phyloP scores from a whole-genome alignment of 2,329 filamentous ascomycete species.

The Periconia sp. region DNA sequence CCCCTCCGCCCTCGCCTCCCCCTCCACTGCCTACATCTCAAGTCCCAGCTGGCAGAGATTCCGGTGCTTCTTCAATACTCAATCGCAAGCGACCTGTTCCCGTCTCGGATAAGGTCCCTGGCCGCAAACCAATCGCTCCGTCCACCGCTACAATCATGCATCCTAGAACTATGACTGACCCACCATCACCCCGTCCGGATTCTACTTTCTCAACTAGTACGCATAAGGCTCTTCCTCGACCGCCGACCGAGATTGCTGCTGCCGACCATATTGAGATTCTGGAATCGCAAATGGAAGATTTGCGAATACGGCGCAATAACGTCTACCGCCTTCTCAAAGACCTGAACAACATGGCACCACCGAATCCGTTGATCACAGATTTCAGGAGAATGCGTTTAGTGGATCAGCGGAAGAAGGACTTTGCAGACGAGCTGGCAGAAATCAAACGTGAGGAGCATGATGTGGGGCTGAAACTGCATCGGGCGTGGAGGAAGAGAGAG shows the following conservation, averaged over 20 bases:
- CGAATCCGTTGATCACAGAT: conserved; percentile 47
- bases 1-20: conserved; percentile 50
- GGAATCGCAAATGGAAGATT: conserved; percentile 47
- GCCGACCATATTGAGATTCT: conserved; percentile 44
- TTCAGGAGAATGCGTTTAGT: conserved; percentile 40
- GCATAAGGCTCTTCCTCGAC: conserved; percentile 46
- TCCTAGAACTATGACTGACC: conserved; percentile 17
- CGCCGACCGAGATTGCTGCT: conserved; percentile 42
- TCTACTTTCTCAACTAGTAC: conserved; percentile 36
- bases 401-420: conserved; percentile 42
- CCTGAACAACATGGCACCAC: conserved; percentile 40
- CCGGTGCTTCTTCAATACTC: conserved; percentile 36
- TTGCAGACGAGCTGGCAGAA: conserved; percentile 46
- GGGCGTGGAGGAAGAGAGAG: conserved; percentile 48
- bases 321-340: conserved; percentile 44
- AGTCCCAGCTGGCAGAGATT: conserved; percentile 31
- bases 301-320: conserved; percentile 45
- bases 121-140: conserved; percentile 33
- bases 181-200: conserved; percentile 27
- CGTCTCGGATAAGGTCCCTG: conserved; percentile 27
- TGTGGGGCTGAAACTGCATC: conserved; percentile 47
- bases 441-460: conserved; percentile 47
- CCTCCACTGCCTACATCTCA: conserved; percentile 39
- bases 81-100: conserved; percentile 40
- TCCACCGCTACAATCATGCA: conserved; percentile 23